Evolutionary conservation across 2,329 filamentous ascomycete species (phyloP), one percentile per base, ranked within the genome.

Genomic region (Coniochaeta sp.): DNA sequence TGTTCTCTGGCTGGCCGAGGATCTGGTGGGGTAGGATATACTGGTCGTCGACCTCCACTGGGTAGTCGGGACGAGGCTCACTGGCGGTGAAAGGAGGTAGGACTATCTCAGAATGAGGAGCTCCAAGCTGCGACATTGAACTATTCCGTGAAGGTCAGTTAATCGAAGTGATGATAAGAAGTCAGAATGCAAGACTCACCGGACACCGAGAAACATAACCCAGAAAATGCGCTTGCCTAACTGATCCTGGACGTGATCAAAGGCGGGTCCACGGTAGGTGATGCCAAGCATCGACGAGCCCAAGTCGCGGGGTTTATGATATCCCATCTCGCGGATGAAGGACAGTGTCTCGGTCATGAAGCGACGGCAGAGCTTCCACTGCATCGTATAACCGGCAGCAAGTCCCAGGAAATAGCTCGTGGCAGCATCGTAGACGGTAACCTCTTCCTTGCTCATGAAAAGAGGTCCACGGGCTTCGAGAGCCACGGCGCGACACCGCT

Each of bases 181-280:
- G 38, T n/a, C 9, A 40, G 38, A n/a, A 19, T 31, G 12, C 1
- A 17, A 26, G 24, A 68, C 77, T 64, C 74, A 87, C 82, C 87
- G 82, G 62, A 90, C 83, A 36, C 88, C 88, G 6, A 92, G 84
- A 63, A 95, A 86, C 65, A 92, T 81, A 24, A 90, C 88, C 87
- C 92, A 96, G 71, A 96, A 96, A 44, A 96, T 87, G 63, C 89
- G 84, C 70, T 89, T 89, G 55, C 88, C 85, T 55, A 90, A 82
- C 72, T 92, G 88, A 67, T 88, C 85, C 68, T 87, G 86, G 58
- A 92, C 82, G 57, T 88, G 87, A 66, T 90, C 87, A 62, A 89
- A 84, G 0, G 80, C 76, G 50, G 77, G 73, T 6, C 67, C 65
- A 6, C 66, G 65, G 40, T 67, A 69, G 3, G 68, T 68, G 8